These are phyloP conservation scores for Coleophoma cylindrospora DNA, from an alignment of 2,329 filamentous ascomycete genomes.

Conservation along the genomic window DNA sequence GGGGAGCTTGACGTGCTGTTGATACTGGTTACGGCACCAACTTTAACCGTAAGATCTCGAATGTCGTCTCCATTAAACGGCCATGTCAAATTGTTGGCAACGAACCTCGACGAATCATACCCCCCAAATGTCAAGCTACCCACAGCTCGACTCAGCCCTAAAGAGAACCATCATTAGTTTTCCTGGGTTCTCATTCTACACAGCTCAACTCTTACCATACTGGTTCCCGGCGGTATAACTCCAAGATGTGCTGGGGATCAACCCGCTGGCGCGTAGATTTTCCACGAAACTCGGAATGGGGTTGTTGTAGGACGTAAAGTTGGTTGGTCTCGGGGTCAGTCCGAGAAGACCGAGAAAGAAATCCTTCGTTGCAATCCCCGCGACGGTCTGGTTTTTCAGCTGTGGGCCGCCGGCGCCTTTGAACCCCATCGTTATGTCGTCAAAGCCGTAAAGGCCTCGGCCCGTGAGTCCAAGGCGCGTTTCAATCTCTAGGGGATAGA, in stretches of 20 bases:
- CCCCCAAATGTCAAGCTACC: slow-evolving; percentile 34
- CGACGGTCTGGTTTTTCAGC: slow-evolving; percentile 11
- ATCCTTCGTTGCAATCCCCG: slow-evolving; percentile 8
- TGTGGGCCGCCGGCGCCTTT: slow-evolving; percentile 15
- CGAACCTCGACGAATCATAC: slow-evolving; percentile 35
- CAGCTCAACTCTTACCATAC: slow-evolving; percentile 25
- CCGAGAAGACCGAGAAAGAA: slow-evolving; percentile 31
- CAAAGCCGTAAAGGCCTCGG: slow-evolving; percentile 13
- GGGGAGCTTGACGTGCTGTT: slow-evolving; percentile 11
- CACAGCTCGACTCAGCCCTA: slow-evolving; percentile 23
- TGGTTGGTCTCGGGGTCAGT: slow-evolving; percentile 30
- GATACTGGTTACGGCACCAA: slow-evolving; percentile 29
- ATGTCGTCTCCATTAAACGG: slow-evolving; percentile 29
- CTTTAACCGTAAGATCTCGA: slow-evolving; percentile 30
- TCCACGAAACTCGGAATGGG: slow-evolving; percentile 28
- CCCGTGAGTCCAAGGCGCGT: slow-evolving; percentile 7
- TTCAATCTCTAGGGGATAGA: slow-evolving; percentile 12
- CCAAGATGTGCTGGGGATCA: slow-evolving; percentile 34
- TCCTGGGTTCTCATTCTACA: background rate
- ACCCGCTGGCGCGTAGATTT: slow-evolving; percentile 26
- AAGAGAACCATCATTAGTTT: slow-evolving; percentile 21
- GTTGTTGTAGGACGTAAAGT: slow-evolving; percentile 28
- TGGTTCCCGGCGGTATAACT: slow-evolving; percentile 34
- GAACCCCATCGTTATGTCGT: slow-evolving; percentile 9
- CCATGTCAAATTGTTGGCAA: slow-evolving; percentile 31